Conservation (phyloP, 306 rosid species). For the Casuarina equisetifolia region DNA sequence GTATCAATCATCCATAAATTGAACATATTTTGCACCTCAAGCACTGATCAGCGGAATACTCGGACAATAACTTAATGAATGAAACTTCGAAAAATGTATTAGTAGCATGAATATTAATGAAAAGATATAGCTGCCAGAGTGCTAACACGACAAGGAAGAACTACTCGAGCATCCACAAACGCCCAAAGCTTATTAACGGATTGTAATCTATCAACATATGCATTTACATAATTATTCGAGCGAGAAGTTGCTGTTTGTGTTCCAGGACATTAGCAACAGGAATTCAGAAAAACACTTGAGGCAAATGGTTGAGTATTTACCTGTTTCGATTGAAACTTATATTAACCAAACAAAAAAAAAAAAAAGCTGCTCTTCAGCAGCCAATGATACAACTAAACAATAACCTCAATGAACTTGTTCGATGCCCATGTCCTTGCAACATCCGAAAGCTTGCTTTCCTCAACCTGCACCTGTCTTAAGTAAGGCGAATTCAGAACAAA, state of each 20-base stretch:
- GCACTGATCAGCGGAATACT: background rate
- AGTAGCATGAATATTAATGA: background rate
- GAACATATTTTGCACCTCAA: slow-evolving; percentile 5
- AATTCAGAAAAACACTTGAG: slow-evolving; percentile 13
- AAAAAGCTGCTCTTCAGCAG: slow-evolving; percentile 21
- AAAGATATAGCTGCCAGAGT: background rate
- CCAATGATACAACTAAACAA: slow-evolving; percentile 31
- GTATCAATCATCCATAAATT: background rate
- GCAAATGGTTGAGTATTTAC: slow-evolving; percentile 20
- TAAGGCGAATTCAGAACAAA: slow-evolving; percentile 44
- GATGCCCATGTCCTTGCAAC: slow-evolving; percentile 53
- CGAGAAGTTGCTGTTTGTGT: slow-evolving; percentile 10
- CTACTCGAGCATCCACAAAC: slow-evolving; percentile 5
- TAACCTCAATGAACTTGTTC: slow-evolving; percentile 49
- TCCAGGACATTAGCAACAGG: slow-evolving; percentile 24
- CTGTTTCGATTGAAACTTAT: slow-evolving; percentile 35
- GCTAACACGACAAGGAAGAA: slow-evolving; percentile 2
- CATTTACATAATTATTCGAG: slow-evolving; percentile 25
- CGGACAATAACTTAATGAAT: background rate
- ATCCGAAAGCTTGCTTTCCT: slow-evolving; percentile 62
- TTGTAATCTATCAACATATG: background rate
- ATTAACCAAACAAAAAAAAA: slow-evolving; percentile 1
- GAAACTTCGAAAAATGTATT: background rate
- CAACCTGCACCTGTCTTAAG: slow-evolving; percentile 65
- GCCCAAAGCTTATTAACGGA: background rate